These are phyloP conservation scores for Boletus insuetus DNA, from an alignment of 768 basidiomycete species.

Conservation along the genomic window DNA sequence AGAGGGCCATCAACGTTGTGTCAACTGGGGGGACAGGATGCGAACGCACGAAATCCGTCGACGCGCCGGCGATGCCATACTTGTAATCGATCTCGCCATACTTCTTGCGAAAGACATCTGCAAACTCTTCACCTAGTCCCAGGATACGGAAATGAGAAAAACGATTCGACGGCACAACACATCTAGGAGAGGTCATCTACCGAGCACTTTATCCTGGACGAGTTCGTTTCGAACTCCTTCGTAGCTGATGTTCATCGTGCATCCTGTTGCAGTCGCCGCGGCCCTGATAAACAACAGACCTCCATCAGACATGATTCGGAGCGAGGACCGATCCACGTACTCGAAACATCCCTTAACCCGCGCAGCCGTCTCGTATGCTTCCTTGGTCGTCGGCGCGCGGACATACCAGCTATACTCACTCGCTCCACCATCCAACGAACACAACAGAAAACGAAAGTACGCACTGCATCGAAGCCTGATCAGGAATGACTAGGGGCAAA, in stretches of 20 bases:
- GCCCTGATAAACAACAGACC: slow-evolving; percentile 40
- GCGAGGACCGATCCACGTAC: slow-evolving; percentile 35
- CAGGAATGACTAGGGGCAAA: slow-evolving; percentile 65
- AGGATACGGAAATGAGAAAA: not conserved
- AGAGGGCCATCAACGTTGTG: not conserved
- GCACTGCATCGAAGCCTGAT: slow-evolving; percentile 70
- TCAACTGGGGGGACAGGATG: not conserved
- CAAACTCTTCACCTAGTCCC: slow-evolving; percentile 58
- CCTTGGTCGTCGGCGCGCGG: slow-evolving; percentile 65
- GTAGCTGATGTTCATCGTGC: slow-evolving; percentile 45
- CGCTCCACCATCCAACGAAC: not conserved
- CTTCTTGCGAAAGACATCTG: slow-evolving; percentile 53
- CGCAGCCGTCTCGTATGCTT: slow-evolving; percentile 51
- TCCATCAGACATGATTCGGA: not conserved
- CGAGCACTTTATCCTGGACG: slow-evolving; percentile 62
- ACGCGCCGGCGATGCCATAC: slow-evolving; percentile 68
- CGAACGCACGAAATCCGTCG: slow-evolving; percentile 74
- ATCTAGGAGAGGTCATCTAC: slow-evolving; percentile 30
- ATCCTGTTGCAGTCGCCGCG: slow-evolving; percentile 65
- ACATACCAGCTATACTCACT: slow-evolving; percentile 58
- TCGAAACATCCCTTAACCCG: slow-evolving; percentile 73
- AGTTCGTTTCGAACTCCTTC: slow-evolving; percentile 47
- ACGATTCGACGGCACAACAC: not conserved
- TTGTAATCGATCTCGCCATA: slow-evolving; percentile 60
- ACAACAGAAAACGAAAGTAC: slow-evolving; percentile 18